Conservation (phyloP, 352 stramenopile genomes). For the Pilasporangium apinafurcum region DNA sequence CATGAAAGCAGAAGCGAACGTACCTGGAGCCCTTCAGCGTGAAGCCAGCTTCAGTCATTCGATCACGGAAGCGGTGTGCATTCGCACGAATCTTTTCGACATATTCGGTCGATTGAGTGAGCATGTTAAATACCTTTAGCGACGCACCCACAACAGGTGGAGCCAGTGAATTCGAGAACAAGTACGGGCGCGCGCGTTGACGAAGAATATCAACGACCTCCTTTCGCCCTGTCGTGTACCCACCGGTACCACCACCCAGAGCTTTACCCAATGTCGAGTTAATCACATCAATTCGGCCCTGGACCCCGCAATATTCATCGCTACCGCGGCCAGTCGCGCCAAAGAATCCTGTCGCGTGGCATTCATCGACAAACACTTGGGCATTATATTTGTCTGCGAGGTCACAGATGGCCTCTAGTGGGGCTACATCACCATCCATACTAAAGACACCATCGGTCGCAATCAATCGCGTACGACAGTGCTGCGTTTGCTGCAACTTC, state of each 20-base stretch:
- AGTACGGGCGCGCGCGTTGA: constrained; percentile 88
- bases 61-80: constrained; percentile 89
- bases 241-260: constrained; percentile 88
- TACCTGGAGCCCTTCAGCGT: constrained; percentile 80
- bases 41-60: constrained; percentile 88
- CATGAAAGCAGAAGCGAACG: background rate
- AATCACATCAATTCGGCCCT: constrained; percentile 90
- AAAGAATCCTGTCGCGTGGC: constrained; percentile 93
- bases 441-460: constrained; percentile 94
- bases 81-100: constrained; percentile 87
- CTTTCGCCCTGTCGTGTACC: constrained; percentile 89
- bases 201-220: constrained; percentile 90
- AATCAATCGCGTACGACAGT: constrained; percentile 88
- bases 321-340: constrained; percentile 88
- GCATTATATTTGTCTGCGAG: constrained; percentile 91
- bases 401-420: constrained; percentile 86
- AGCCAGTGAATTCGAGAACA: constrained; percentile 92
- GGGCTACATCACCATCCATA: constrained; percentile 93
- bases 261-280: constrained; percentile 94
- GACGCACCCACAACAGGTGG: constrained; percentile 91
- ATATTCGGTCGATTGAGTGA: constrained; percentile 79
- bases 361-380: constrained; percentile 92
- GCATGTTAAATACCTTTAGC: constrained; percentile 92
- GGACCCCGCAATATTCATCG: constrained; percentile 88
- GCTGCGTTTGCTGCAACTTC: constrained; percentile 86